Conservation (phyloP, 352 stramenopile species). For the Globisporangium echinulatum region DNA sequence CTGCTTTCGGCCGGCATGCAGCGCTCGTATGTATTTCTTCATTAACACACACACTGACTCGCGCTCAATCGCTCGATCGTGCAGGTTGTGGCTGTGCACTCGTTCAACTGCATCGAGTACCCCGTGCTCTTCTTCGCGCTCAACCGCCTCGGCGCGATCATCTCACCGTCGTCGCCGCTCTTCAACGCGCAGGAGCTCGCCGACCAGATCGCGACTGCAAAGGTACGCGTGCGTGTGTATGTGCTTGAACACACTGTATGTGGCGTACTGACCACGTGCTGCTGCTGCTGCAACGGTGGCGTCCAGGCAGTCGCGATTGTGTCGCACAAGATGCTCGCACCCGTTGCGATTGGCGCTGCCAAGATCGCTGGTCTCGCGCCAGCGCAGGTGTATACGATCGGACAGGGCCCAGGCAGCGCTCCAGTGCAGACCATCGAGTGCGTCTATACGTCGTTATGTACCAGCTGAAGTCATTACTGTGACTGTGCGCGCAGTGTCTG, state of each 20-base stretch:
- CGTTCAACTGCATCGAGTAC: constrained; percentile 51
- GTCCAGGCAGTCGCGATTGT: constrained; percentile 3
- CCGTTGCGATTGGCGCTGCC: constrained; percentile 21
- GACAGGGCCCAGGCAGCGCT: constrained; percentile 1
- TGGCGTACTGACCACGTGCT: constrained; percentile 5
- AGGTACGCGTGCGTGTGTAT: constrained; percentile 37
- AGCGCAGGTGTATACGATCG: constrained; percentile 25
- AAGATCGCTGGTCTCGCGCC: constrained; percentile 7
- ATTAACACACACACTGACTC: not conserved
- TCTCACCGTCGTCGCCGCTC: constrained; percentile 29
- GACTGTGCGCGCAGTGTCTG: too few relatives aligned
- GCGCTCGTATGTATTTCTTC: constrained; percentile 2
- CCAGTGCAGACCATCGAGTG: constrained; percentile 27
- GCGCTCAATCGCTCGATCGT: too few relatives aligned
- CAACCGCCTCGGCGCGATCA: constrained; percentile 29
- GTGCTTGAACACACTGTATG: not conserved
- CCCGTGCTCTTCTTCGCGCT: constrained; percentile 36
- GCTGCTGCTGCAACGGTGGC: constrained; percentile 10
- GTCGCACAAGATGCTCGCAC: constrained; percentile 23
- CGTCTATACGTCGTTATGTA: not conserved
- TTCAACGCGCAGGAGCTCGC: constrained; percentile 30
- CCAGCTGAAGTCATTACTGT: too few relatives aligned
- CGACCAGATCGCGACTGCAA: constrained; percentile 26
- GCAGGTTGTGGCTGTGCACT: constrained; percentile 37
- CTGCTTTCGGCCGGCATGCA: too few relatives aligned